Base-by-base conservation (phyloP, 768 basidiomycete species). In the Kwoniella heveanensis region DNA sequence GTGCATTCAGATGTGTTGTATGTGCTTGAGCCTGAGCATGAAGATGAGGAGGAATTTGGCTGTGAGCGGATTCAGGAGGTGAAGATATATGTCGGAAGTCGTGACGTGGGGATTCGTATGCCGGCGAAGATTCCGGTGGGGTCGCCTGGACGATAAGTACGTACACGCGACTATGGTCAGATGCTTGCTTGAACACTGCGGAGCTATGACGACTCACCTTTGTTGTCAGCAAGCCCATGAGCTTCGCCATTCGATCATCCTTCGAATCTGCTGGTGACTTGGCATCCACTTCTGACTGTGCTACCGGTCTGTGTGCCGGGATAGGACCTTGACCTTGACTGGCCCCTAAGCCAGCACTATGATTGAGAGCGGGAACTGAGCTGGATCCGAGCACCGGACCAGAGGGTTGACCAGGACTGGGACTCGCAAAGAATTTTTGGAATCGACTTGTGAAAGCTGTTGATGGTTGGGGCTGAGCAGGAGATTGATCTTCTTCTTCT, bases 391-490 rank as follows among this genome's bases (percentile, higher is more conserved):
- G 39, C 9, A 17, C 39, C 8, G 39, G 39, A 17, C 39, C 39
- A 44, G 39, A 44, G 8, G 39, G 39, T 21, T 55, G 39, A 44
- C 39, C 39, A 17, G 39, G 39, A 44, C 10, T 25, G 12, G 62
- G 39, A 21, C 44, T 52, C 54, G 64, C 71, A 57, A 77, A 77
- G 61, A 74, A 74, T 24, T 62, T 61, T 49, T 72, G 71, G 57
- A 77, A 77, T 1, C 76, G 73, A 60, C 76, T 77, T 4, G 54
- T 47, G 52, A 68, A 69, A 1, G 57, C 69, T 5, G 55, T 49
- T 22, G 61, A 8, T 4, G 48, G 44, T n/a, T 53, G 22, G 4
- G 55, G 56, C 26, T 56, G 60, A 36, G 55, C 30, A 12, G 57
- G 21, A 26, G 12, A 22, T 13, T 30, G 30, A 0, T 24, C 24